A percentile compares a stretch with the other conserved stretches of the same genome.
phyloP scores from a whole-genome alignment of 371 early-diverging fungal genomes.

The Hamiltosporidium tvaerminnensis region DNA sequence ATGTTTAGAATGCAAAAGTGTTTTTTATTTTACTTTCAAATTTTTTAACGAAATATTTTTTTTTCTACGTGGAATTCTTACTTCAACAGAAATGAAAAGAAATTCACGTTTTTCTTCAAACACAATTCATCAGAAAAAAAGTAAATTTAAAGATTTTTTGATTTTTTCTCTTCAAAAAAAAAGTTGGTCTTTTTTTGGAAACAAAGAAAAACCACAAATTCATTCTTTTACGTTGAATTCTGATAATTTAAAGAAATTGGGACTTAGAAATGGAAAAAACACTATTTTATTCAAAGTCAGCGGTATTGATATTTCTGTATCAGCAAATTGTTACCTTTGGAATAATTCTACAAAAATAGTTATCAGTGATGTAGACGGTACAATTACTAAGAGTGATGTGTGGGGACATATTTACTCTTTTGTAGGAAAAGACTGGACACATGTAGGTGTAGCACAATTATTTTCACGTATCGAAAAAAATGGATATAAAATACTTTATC shows the following conservation, averaged over 20 bases:
- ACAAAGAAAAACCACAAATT: not conserved
- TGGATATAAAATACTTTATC: conserved; percentile 82
- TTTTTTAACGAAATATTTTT: not conserved
- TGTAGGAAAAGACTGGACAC: conserved; percentile 96
- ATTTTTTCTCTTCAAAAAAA: not conserved
- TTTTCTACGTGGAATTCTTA: not conserved
- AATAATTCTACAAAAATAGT: conserved; percentile 67
- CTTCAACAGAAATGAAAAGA: not conserved
- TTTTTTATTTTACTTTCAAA: not conserved
- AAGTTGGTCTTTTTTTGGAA: not conserved
- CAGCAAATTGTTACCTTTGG: conserved; percentile 60
- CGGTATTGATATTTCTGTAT: not conserved
- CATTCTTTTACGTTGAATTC: not conserved
- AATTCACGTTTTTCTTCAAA: not conserved
- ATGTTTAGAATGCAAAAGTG: not conserved
- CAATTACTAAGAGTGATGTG: conserved; percentile 85
- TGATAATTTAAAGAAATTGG: not conserved
- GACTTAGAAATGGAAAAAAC: not conserved
- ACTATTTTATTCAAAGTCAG: not conserved
- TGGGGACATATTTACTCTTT: conserved; percentile 84
- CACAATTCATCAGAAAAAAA: not conserved
- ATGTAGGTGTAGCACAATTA: conserved; percentile 77
- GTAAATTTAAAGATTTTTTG: not conserved
- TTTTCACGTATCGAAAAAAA: conserved; percentile 78
- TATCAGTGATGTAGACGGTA: conserved; percentile 94